These are phyloP conservation scores for Aspergillus oerlinghausenensis DNA, from an alignment of 2,329 filamentous ascomycete genomes.

Conservation along the genomic window DNA sequence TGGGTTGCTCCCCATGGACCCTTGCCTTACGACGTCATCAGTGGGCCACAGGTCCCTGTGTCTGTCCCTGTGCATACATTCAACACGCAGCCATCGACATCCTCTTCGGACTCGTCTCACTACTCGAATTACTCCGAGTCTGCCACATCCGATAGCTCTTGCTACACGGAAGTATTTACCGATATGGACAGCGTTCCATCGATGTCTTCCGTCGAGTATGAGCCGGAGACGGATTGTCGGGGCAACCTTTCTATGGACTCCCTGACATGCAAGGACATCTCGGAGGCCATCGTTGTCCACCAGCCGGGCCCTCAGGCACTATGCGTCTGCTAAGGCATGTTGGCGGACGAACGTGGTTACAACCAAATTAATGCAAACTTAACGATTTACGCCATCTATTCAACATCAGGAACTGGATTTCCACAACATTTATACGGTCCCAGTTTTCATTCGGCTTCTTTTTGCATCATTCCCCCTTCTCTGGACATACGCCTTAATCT, in stretches of 20 bases:
- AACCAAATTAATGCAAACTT: slow-evolving; percentile 14
- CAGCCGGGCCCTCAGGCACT: slow-evolving; percentile 23
- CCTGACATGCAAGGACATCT: slow-evolving; percentile 23
- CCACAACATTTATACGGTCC: neutral
- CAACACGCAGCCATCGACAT: slow-evolving; percentile 33
- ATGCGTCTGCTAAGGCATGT: slow-evolving; percentile 22
- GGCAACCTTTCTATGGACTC: slow-evolving; percentile 25
- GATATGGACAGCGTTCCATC: slow-evolving; percentile 32
- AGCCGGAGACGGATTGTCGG: slow-evolving; percentile 28
- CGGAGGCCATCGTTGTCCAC: slow-evolving; percentile 26
- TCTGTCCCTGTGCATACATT: slow-evolving; percentile 31
- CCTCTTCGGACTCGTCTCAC: slow-evolving; percentile 31
- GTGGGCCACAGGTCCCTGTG: slow-evolving; percentile 33
- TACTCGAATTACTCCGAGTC: slow-evolving; percentile 37
- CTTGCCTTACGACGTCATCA: slow-evolving; percentile 31
- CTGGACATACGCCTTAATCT: slow-evolving; percentile 16
- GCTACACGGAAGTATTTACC: slow-evolving; percentile 35
- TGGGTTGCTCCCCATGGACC: slow-evolving; percentile 34
- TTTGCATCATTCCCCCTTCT: slow-evolving; percentile 6
- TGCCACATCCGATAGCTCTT: slow-evolving; percentile 36
- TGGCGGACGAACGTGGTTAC: slow-evolving; percentile 1
- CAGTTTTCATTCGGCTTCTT: neutral
- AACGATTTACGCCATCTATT: slow-evolving; percentile 10
- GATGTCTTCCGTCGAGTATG: slow-evolving; percentile 31
- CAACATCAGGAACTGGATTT: neutral